Evolutionary conservation across 768 basidiomycete genomes (phyloP), one percentile per base, ranked within the genome.

Genomic region (Pilatotrama ljubarskyi): DNA sequence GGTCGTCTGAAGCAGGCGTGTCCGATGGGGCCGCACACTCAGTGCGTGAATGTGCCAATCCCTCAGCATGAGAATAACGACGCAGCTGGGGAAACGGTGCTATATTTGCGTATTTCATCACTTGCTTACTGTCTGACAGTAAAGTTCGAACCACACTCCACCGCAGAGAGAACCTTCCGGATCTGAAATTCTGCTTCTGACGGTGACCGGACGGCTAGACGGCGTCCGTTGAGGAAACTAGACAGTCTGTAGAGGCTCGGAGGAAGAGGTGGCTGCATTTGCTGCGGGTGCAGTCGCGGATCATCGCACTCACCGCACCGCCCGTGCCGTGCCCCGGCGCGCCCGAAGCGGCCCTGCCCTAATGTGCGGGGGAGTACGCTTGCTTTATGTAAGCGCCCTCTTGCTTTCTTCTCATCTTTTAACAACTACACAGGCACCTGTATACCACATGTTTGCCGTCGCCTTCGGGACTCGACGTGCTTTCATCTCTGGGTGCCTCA

Each of bases 401-500:
- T 5, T 32, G 8, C 3, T 41, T 0, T 57, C 70, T n/a, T 51
- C 42, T 70, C 77, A 84, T 85, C 82, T 85, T 86, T 85, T 86
- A 85, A 85, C 85, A 84, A 81, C 75, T 75, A 75, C 74, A 64
- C 76, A 81, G 85, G 80, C 75, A 68, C 78, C 70, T 66, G 69
- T 54, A 46, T 68, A 80, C 80, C 81, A 85, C 82, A 86, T 84
- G 81, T 74, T 79, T 69, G 80, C 76, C 79, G 78, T 76, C 72
- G 63, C 43, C 51, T 35, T 35, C 24, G 42, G 36, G 20, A 40
- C 58, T 59, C 68, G 75, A 68, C 79, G 78, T 73, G 78, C 80
- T 71, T 79, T 79, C 81, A 84, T 82, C 81, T 82, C 80, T 66
- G 69, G 72, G 67, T 64, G 80, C 82, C 85, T 86, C 74, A 87